Base-by-base conservation (phyloP, 805 yeast species). In the Scheffersomyces amazonensis region DNA sequence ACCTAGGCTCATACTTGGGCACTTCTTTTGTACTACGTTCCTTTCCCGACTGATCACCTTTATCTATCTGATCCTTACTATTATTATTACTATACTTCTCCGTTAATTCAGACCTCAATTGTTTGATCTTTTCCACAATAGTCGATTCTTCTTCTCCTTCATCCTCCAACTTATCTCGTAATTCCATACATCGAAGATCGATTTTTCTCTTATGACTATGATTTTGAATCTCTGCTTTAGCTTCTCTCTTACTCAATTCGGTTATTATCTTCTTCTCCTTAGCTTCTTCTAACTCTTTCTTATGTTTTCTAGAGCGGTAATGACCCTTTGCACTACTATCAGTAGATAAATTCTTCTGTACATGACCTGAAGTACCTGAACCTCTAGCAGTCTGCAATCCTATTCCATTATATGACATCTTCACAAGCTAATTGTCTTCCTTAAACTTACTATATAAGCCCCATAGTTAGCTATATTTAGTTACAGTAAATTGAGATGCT, bases 311-410 rank as follows among this genome's bases (percentile, higher is more conserved):
- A 32, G 58, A 54, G 27, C 61, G 49, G 47, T 54, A 73, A 18
- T 62, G 68, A 7, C 72, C 69, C 2, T 61, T 30, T 23, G 27
- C 15, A 3, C 4, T 13, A n/a, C 42, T 41, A 19, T 42, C 16
- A 5, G 27, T 46, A 0, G 71, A 54, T 1, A 56, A 51, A 45
- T 67, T 79, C 43, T 68, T 64, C 47, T 79, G 82, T 2, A 80
- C 71, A 47, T 69, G 68, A 0, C 87, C 87, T 17, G 82, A 78
- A 0, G 87, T 80, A 0, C 82, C 80, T 0, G 83, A 66, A 0
- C 87, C 86, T 46, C 81, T 62, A 0, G 82, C 76, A 0, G 77
- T 71, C 30, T 66, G 68, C 16, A 79, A 59, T 0, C 83, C 83
- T 31, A 79, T 71, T 4, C 82, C 81, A 49, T 76, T 77, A 49